Percentiles rank a stretch among this genome's conserved stretches.
phyloP scores from a whole-genome alignment of 2,329 filamentous ascomycete species.

The Drechslerella stenobrocha region DNA sequence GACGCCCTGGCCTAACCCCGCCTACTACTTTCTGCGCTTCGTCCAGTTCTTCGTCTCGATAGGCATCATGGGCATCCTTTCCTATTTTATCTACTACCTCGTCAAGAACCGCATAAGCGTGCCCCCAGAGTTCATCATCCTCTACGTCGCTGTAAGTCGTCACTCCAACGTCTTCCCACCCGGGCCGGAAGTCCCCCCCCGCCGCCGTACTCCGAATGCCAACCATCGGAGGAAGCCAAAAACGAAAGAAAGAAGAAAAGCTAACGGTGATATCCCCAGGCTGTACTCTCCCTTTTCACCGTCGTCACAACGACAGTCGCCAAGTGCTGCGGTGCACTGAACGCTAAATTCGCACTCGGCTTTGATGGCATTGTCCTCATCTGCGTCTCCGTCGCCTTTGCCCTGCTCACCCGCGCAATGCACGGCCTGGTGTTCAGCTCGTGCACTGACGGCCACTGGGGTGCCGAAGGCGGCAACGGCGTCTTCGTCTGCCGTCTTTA shows the following conservation, averaged over 20 bases:
- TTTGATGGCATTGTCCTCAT: constrained; percentile 35
- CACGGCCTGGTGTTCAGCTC: constrained; percentile 18
- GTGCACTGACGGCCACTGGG: constrained; percentile 37
- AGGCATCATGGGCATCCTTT: constrained; percentile 35
- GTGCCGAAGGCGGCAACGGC: constrained; percentile 18
- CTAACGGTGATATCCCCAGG: constrained; percentile 7
- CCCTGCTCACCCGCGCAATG: constrained; percentile 32
- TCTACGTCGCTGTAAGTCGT: constrained; percentile 44
- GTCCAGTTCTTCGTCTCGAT: constrained; percentile 30
- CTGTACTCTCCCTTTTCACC: constrained; percentile 37
- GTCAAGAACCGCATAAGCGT: constrained; percentile 25
- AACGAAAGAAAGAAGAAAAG: neutral
- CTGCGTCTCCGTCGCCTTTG: constrained; percentile 30
- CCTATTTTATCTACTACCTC: constrained; percentile 46
- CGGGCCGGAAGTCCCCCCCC: neutral
- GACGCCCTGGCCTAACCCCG: constrained; percentile 46
- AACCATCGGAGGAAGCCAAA: constrained; percentile 3
- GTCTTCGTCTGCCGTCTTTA: constrained; percentile 44
- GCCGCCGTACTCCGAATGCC: neutral
- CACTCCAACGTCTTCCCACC: neutral
- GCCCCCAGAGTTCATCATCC: constrained; percentile 42
- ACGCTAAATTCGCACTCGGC: constrained; percentile 32
- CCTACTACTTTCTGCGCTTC: constrained; percentile 46
- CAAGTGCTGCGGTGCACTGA: constrained; percentile 47
- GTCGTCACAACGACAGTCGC: constrained; percentile 35